Conservation (phyloP, 176 grass and related monocot genomes). For the Oryza nivara region DNA sequence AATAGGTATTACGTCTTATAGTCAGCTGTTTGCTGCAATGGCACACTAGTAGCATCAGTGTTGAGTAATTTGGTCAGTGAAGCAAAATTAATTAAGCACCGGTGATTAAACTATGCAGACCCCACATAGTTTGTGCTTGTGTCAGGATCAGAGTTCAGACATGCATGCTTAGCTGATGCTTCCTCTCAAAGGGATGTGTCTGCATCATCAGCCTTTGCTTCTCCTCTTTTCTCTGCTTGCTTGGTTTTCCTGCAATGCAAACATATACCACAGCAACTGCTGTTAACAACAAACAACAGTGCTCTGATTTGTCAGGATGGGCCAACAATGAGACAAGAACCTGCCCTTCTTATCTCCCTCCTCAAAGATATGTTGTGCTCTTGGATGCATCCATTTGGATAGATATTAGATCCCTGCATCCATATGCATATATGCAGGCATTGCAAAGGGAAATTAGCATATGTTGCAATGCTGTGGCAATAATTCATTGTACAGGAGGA, state of each 20-base stretch:
- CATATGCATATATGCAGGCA: not conserved
- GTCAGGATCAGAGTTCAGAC: slow-evolving; percentile 18
- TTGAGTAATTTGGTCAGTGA: slow-evolving; percentile 2
- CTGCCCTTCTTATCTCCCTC: slow-evolving; percentile 24
- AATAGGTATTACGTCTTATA: too few relatives aligned
- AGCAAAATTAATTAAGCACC: not conserved
- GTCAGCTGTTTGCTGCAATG: not conserved
- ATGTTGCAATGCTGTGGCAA: slow-evolving; percentile 26
- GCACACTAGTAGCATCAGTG: not conserved
- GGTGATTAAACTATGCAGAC: not conserved
- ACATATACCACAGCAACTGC: slow-evolving; percentile 13
- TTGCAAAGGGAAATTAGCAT: not conserved
- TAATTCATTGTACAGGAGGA: slow-evolving; percentile 16
- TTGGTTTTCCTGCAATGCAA: slow-evolving; percentile 42
- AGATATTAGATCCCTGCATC: slow-evolving; percentile 15
- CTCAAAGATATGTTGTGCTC: not conserved
- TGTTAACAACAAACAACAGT: not conserved
- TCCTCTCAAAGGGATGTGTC: slow-evolving; percentile 43
- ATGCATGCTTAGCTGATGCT: slow-evolving; percentile 26
- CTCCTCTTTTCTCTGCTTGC: slow-evolving; percentile 29
- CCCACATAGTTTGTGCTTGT: not conserved
- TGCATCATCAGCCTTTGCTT: slow-evolving; percentile 49
- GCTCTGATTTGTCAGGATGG: slow-evolving; percentile 13
- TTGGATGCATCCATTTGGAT: slow-evolving; percentile 37
- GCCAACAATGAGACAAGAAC: slow-evolving; percentile 29